Evolutionary conservation across 805 yeast genomes (phyloP), one percentile per base, ranked within the genome.

Genomic region (Isabelozyma heimii): DNA sequence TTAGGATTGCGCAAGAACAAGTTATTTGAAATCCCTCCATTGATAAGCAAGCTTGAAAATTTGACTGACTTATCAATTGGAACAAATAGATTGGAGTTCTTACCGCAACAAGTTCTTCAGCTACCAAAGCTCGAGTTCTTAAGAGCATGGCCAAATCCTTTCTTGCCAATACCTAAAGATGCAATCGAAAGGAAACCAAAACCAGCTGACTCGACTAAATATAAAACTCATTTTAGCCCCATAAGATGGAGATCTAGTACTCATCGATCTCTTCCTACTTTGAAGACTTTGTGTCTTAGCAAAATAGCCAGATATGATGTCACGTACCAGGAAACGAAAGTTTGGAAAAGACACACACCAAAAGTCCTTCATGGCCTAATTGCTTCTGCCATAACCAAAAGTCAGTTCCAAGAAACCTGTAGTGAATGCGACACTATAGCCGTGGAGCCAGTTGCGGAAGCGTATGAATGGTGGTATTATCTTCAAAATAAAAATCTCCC

Each of bases 401-500:
- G 77, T 0, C 65, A 66, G 47, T 72, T 74, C 54, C 74, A 76
- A 13, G 85, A 82, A 50, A 66, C 72, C 0, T 83, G 89, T 58
- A 77, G 81, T 3, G 67, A 69, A 40, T 83, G 89, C 60, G 62
- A 69, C 7, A 49, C 62, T 4, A 66, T 75, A n/a, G 69, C 77
- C 3, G 76, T 82, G 6, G 83, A 82, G 47, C 80, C 85, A 2
- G 71, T 75, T 12, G 87, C 87, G 0, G 84, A 83, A 54, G 72
- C 77, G 1, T 59, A 77, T 51, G 88, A 83, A 58, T 83, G 87
- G 87, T 83, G 89, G 88, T 84, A 83, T 55, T 70, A 82, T 43
- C 69, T 77, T 44, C 75, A 70, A 37, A 77, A 82, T 48, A 69
- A 64, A 37, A 60, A 70, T 35, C 63, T 82, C 3, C 87, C 89